Evolutionary conservation across 2,329 filamentous ascomycete species (phyloP).

Genomic region (Macrophomina tecta): DNA sequence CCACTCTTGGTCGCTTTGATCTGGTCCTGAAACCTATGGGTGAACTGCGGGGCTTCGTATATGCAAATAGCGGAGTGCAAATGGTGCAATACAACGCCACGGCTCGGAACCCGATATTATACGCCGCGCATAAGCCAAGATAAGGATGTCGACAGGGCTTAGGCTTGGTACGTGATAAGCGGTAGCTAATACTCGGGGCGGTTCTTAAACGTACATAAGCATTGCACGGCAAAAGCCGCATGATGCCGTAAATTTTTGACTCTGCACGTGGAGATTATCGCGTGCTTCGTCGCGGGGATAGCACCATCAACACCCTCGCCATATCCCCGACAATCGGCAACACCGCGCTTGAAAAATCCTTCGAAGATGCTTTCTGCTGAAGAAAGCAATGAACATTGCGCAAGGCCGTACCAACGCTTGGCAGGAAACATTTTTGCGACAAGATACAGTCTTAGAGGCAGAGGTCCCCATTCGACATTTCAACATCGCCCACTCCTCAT

Average conservation of each 20-base stretch:
- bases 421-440: no score
- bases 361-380: no score
- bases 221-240: neutral
- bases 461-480: no score
- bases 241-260: neutral
- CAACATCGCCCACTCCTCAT: no score
- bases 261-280: neutral
- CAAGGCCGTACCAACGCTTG: no score
- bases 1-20: neutral
- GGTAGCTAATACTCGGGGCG: neutral
- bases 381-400: no score
- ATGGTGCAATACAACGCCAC: constrained; percentile 13
- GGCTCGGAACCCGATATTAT: neutral
- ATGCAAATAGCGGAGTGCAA: constrained; percentile 10
- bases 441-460: no score
- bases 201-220: neutral
- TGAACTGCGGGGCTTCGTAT: neutral
- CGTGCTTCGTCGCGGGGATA: neutral
- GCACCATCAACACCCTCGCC: neutral
- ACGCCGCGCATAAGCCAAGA: neutral
- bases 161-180: constrained; percentile 1
- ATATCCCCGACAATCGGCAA: no score
- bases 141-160: neutral
- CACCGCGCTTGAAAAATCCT: no score
- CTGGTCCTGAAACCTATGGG: neutral